A percentile compares a stretch with the other conserved stretches of the same genome.
Evolutionary conservation across 176 grass and related monocot genomes (phyloP).

Genomic region (Pharus latifolius): DNA sequence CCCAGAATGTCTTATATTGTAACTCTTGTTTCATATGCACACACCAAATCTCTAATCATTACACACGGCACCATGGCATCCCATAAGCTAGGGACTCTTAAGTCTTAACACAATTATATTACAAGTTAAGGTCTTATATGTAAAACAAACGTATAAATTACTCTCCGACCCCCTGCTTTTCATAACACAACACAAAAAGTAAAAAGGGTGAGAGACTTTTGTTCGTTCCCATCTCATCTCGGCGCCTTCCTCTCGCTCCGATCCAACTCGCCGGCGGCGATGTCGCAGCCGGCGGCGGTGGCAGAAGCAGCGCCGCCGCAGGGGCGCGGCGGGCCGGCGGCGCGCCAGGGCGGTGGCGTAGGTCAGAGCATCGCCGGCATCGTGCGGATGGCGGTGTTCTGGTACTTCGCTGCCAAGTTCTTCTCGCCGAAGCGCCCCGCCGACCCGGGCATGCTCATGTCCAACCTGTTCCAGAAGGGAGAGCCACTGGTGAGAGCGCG

Average conservation of each 20-base stretch:
- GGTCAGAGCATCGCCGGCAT: slow-evolving; percentile 70
- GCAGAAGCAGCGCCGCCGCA: slow-evolving; percentile 29
- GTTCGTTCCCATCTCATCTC: not conserved
- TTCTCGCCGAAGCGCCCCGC: slow-evolving; percentile 66
- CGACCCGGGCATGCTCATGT: slow-evolving; percentile 60
- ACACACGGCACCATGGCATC: too few species aligned
- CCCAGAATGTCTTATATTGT: too few species aligned
- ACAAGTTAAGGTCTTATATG: fast-evolving
- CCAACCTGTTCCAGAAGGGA: slow-evolving; percentile 90
- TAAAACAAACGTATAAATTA: slow-evolving; percentile 3
- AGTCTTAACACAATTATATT: not conserved
- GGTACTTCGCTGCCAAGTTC: slow-evolving; percentile 97
- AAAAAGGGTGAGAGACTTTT: not conserved
- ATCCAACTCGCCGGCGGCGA: slow-evolving; percentile 46
- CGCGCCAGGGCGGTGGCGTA: slow-evolving; percentile 38
- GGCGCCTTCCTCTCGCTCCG: slow-evolving; percentile 20
- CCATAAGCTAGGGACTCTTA: not conserved
- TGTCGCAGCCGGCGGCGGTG: slow-evolving; percentile 44
- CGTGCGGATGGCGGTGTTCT: slow-evolving; percentile 89
- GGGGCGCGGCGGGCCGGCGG: slow-evolving; percentile 12
- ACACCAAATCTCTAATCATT: too few species aligned
- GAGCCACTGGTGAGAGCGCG: slow-evolving; percentile 61
- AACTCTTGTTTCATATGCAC: too few species aligned
- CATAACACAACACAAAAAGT: not conserved
- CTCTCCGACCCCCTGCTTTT: not conserved